Conservation (phyloP, 140 eudicot genomes). For the Senecio squalidus region DNA sequence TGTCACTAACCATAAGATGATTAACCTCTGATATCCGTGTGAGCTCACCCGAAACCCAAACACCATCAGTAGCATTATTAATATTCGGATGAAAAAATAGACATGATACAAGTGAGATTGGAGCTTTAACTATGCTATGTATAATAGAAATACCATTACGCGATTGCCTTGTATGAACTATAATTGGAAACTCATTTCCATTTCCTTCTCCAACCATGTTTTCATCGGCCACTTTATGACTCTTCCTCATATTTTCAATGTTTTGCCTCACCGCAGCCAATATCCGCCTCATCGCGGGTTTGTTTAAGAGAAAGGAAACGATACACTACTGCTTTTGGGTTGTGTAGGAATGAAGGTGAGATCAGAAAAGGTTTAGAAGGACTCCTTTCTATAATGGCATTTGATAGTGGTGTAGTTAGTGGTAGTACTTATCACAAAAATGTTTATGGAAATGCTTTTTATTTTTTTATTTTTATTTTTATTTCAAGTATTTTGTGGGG, state of each 20-base stretch:
- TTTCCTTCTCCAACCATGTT: constrained; percentile 46
- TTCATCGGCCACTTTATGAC: constrained; percentile 61
- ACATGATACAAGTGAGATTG: constrained; percentile 54
- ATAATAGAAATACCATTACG: constrained; percentile 40
- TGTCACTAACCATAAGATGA: constrained; percentile 59
- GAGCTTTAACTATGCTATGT: constrained; percentile 46
- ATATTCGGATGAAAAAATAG: constrained; percentile 30
- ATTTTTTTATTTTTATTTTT: constrained; percentile 6
- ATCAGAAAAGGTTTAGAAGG: constrained; percentile 19
- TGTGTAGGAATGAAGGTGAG: constrained; percentile 28
- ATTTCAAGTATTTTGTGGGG: constrained; percentile 32
- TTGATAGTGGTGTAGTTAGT: constrained; percentile 49
- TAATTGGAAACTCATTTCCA: constrained; percentile 35
- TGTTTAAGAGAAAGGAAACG: constrained; percentile 21
- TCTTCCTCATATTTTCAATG: constrained; percentile 42
- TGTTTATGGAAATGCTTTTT: constrained; percentile 36
- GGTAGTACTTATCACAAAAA: constrained; percentile 46
- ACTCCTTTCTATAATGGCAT: constrained; percentile 30
- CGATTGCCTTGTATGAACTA: constrained; percentile 30
- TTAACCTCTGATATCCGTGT: constrained; percentile 50
- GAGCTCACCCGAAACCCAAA: constrained; percentile 54
- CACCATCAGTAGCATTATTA: constrained; percentile 36
- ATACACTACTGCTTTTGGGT: constrained; percentile 8
- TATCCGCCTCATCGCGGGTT: constrained; percentile 39
- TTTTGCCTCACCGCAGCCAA: constrained; percentile 41